phyloP scores from a whole-genome alignment of 768 basidiomycete genomes.

The Lactarius vividus region DNA sequence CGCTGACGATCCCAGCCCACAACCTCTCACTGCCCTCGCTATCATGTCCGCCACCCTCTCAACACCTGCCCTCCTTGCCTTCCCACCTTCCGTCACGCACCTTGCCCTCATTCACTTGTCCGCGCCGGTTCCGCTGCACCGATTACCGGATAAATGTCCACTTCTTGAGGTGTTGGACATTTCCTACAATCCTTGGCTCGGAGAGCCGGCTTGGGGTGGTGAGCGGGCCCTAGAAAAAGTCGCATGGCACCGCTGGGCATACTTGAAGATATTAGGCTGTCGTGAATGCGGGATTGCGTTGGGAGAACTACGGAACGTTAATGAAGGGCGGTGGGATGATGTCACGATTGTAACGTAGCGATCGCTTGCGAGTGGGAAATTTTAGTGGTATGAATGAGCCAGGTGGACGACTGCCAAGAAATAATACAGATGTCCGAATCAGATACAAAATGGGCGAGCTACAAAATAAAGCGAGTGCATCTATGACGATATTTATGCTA shows the following conservation, averaged over 20 bases:
- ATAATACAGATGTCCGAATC: slow-evolving; percentile 9
- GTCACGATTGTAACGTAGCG: slow-evolving; percentile 46
- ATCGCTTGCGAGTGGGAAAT: slow-evolving; percentile 17
- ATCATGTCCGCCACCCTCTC: slow-evolving; percentile 50
- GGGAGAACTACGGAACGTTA: slow-evolving; percentile 46
- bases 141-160: slow-evolving; percentile 59
- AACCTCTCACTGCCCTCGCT: slow-evolving; percentile 35
- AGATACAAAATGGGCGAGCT: slow-evolving; percentile 25
- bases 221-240: slow-evolving; percentile 46
- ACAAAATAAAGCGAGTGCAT: slow-evolving; percentile 20
- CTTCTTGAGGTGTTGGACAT: slow-evolving; percentile 62
- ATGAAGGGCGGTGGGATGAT: slow-evolving; percentile 65
- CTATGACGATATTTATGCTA: slow-evolving; percentile 3
- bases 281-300: slow-evolving; percentile 49
- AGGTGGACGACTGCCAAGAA: background rate
- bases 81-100: slow-evolving; percentile 65
- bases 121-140: slow-evolving; percentile 48
- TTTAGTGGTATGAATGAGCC: slow-evolving; percentile 4
- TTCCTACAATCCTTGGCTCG: slow-evolving; percentile 60
- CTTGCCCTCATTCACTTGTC: slow-evolving; percentile 57
- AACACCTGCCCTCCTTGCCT: slow-evolving; percentile 43
- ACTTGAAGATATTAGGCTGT: slow-evolving; percentile 54
- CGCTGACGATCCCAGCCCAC: slow-evolving; percentile 7
- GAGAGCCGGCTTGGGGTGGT: slow-evolving; percentile 32
- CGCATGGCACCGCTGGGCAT: slow-evolving; percentile 56